Conservation (phyloP, 306 rosid species). For the Sindora glabra region DNA sequence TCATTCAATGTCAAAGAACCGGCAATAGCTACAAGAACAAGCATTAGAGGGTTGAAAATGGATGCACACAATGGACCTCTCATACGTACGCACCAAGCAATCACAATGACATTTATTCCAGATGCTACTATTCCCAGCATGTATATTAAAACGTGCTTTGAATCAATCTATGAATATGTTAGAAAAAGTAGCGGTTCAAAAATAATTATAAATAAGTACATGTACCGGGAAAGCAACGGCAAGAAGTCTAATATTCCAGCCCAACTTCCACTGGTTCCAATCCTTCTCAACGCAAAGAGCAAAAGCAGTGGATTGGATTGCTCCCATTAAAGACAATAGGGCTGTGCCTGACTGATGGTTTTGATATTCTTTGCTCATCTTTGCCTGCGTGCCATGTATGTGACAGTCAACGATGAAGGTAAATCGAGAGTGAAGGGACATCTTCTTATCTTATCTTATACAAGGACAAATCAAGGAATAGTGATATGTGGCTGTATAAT, state of each 20-base stretch:
- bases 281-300: constrained; percentile 47
- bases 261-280: constrained; percentile 56
- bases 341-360: constrained; percentile 46
- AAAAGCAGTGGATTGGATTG: constrained; percentile 39
- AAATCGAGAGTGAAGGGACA: too few species aligned
- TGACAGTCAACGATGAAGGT: too few species aligned
- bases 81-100: constrained; percentile 22
- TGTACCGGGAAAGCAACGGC: constrained; percentile 53
- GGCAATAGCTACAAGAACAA: constrained; percentile 27
- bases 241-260: constrained; percentile 59
- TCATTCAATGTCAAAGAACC: constrained; percentile 34
- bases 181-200: too few species aligned
- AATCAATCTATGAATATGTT: too few species aligned
- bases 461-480: too few species aligned
- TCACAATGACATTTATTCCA: constrained; percentile 18
- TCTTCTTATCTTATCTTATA: too few species aligned
- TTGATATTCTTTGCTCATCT: constrained; percentile 45
- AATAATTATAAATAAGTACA: neutral
- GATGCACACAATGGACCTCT: constrained; percentile 26
- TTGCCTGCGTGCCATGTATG: constrained; percentile 46
- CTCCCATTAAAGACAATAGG: constrained; percentile 55
- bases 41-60: constrained; percentile 25
- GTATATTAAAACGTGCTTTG: too few species aligned
- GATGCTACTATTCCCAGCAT: constrained; percentile 25
- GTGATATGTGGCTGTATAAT: too few species aligned